Percentiles rank a stretch among this genome's conserved stretches.
phyloP scores from a whole-genome alignment of 108 stramenopile genomes.

The Nitzschia palea region DNA sequence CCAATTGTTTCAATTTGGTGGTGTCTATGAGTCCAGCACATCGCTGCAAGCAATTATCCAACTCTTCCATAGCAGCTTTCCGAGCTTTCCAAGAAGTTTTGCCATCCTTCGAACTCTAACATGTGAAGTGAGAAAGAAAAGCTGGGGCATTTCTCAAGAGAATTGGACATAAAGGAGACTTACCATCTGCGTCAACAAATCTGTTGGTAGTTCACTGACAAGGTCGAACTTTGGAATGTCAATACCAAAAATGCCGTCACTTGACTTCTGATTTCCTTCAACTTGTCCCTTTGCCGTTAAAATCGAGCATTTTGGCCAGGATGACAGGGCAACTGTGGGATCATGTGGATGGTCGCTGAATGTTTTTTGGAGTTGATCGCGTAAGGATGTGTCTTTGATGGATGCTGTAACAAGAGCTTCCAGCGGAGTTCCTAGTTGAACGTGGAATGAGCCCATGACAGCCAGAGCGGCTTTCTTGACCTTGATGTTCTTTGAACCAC shows the following conservation, averaged over 20 bases:
- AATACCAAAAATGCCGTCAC: conserved; percentile 10
- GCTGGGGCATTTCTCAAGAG: not conserved
- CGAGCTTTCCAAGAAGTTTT: conserved; percentile 85
- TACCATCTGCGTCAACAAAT: conserved; percentile 59
- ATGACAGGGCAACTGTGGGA: conserved; percentile 16
- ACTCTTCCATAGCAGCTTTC: conserved; percentile 84
- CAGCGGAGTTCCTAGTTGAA: conserved; percentile 73
- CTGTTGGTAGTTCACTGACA: conserved; percentile 42
- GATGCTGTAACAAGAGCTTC: conserved; percentile 54
- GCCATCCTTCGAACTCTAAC: conserved; percentile 53
- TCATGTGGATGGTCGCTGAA: conserved; percentile 52
- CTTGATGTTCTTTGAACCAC: conserved; percentile 57
- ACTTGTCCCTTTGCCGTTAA: not conserved
- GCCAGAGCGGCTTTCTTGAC: conserved; percentile 65
- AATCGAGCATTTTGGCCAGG: conserved; percentile 48
- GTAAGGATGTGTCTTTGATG: conserved; percentile 27
- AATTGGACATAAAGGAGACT: not conserved
- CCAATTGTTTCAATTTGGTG: conserved; percentile 44
- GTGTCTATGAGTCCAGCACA: conserved; percentile 55
- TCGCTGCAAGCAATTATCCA: conserved; percentile 46
- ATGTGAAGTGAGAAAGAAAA: not conserved
- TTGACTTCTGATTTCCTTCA: not conserved
- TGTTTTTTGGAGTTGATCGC: conserved; percentile 46
- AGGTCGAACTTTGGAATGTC: conserved; percentile 63
- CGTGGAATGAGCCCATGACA: conserved; percentile 60